Evolutionary conservation across 306 rosid species (phyloP).

Genomic region (Glycine tomentella): DNA sequence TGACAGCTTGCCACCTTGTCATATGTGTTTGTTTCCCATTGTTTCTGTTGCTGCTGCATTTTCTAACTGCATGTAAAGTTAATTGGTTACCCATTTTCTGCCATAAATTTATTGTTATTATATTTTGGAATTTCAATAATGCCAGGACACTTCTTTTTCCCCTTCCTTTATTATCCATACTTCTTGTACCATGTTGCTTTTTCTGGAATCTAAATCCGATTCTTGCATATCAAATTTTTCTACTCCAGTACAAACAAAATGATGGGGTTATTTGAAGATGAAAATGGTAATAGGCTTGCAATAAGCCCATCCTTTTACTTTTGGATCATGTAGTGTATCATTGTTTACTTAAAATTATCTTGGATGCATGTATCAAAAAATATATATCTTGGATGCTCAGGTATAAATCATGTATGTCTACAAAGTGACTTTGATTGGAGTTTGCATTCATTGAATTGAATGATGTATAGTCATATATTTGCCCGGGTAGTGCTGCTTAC

Average conservation of each 20-base stretch:
- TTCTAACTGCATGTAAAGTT: not conserved
- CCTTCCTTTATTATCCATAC: slow-evolving; percentile 11
- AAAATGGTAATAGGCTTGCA: slow-evolving; percentile 26
- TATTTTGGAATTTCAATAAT: slow-evolving; percentile 31
- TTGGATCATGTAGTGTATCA: not conserved
- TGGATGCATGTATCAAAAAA: slow-evolving; percentile 1
- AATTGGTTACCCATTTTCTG: slow-evolving; percentile 2
- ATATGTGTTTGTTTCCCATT: slow-evolving; percentile 5
- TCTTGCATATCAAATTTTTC: slow-evolving; percentile 12
- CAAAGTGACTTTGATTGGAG: not conserved
- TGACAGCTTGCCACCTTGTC: slow-evolving; percentile 41
- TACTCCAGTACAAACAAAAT: slow-evolving; percentile 29
- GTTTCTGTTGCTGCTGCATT: slow-evolving; percentile 39
- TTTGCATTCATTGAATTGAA: not conserved
- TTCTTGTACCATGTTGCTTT: slow-evolving; percentile 30
- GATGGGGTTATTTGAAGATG: slow-evolving; percentile 22
- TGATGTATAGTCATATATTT: not conserved
- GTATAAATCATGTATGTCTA: not conserved
- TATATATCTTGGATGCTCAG: slow-evolving; percentile 12
- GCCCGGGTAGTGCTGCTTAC: slow-evolving; percentile 11
- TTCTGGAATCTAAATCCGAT: slow-evolving; percentile 26
- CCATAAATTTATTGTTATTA: slow-evolving; percentile 20
- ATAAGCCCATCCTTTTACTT: slow-evolving; percentile 4
- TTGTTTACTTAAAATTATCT: slow-evolving; percentile 30
- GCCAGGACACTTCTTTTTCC: not conserved